Evolutionary conservation across 179 eudicot species (phyloP).

Genomic region (Beta macrorhiza): DNA sequence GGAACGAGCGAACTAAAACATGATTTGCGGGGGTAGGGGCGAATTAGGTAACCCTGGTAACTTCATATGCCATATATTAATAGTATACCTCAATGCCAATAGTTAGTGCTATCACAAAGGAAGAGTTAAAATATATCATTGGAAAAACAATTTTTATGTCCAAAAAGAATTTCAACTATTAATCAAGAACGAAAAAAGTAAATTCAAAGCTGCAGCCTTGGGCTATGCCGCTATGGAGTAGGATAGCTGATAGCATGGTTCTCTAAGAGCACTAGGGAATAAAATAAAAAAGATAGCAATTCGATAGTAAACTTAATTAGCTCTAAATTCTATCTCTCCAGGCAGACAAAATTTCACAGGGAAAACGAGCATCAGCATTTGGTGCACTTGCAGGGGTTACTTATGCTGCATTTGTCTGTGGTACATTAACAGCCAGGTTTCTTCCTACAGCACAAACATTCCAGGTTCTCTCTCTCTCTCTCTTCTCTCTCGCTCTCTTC

Average conservation of each 20-base stretch:
- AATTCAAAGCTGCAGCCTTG: constrained; percentile 13
- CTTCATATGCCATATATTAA: too few relatives aligned
- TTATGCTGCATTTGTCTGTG: constrained; percentile 56
- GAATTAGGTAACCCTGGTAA: too few relatives aligned
- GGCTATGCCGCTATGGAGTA: too few relatives aligned
- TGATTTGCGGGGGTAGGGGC: too few relatives aligned
- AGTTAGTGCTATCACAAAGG: too few relatives aligned
- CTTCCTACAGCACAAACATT: constrained; percentile 49
- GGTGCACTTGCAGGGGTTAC: constrained; percentile 51
- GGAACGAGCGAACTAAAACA: too few relatives aligned
- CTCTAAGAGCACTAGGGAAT: too few relatives aligned
- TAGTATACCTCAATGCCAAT: not conserved
- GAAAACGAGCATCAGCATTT: constrained; percentile 51
- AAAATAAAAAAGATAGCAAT: too few relatives aligned
- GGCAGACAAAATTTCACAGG: constrained; percentile 56
- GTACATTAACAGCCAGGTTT: constrained; percentile 54
- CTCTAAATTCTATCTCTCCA: not conserved
- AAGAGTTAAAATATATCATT: too few relatives aligned
- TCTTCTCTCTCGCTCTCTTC: not conserved
- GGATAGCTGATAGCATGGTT: too few relatives aligned
- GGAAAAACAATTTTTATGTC: too few relatives aligned
- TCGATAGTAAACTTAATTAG: not conserved
- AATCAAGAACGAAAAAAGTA: constrained; percentile 16
- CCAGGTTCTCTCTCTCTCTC: constrained; percentile 38
- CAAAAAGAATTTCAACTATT: too few relatives aligned